These are phyloP conservation scores for Pseudotsuga menziesii DNA, from an alignment of 75 land plant genomes.

Conservation along the genomic window DNA sequence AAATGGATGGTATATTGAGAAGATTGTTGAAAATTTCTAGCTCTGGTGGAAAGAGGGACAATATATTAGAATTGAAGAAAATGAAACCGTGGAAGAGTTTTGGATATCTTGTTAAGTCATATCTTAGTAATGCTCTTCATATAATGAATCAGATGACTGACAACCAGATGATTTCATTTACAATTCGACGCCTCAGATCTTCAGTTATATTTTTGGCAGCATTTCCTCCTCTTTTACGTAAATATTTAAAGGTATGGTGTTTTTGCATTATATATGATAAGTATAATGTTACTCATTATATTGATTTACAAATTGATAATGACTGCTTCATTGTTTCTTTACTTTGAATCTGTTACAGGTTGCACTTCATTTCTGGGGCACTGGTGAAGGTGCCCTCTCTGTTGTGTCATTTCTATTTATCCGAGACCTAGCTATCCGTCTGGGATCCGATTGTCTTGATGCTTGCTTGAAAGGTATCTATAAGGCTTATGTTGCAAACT, in stretches of 20 bases:
- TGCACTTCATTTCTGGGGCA: conserved; percentile 90
- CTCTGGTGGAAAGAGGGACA: conserved; percentile 61
- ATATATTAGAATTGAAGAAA: conserved; percentile 36
- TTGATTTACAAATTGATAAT: not conserved
- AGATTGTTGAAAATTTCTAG: conserved; percentile 40
- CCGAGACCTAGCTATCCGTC: conserved; percentile 64
- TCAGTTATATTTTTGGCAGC: conserved; percentile 71
- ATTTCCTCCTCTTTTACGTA: conserved; percentile 67
- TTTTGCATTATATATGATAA: not conserved
- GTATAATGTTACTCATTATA: not conserved
- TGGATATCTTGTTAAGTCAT: conserved; percentile 70
- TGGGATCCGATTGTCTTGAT: conserved; percentile 82
- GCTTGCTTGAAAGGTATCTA: conserved; percentile 81
- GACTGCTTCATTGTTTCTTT: not conserved
- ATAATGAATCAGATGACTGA: conserved; percentile 91
- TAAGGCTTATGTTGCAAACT: conserved; percentile 67
- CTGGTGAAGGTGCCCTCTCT: conserved; percentile 77
- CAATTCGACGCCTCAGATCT: conserved; percentile 59
- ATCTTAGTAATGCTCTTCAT: conserved; percentile 76
- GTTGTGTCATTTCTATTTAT: conserved; percentile 73
- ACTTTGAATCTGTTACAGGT: conserved; percentile 38
- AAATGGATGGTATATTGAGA: conserved; percentile 76
- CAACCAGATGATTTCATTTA: conserved; percentile 72
- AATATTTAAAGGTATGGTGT: conserved; percentile 49
- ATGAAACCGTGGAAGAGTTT: conserved; percentile 57